Conservation (phyloP, 2,329 filamentous ascomycete genomes). For the Aspergillus tubingensis region DNA sequence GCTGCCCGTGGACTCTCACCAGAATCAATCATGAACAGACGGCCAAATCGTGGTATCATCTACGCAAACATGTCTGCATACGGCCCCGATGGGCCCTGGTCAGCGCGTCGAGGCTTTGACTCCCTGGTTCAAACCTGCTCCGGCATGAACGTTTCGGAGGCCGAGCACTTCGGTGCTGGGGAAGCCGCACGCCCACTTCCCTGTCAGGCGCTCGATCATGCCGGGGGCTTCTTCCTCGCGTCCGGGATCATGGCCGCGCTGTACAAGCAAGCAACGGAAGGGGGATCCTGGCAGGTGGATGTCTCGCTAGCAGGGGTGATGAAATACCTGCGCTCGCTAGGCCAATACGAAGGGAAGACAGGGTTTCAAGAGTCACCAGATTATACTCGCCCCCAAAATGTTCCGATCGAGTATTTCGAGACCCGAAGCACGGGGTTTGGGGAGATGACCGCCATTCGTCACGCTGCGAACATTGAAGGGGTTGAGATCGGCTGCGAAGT, state of each 20-base stretch:
- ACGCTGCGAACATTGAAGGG: constrained; percentile 52
- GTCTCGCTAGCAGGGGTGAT: constrained; percentile 59
- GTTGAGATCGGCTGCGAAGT: constrained; percentile 51
- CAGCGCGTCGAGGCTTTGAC: constrained; percentile 54
- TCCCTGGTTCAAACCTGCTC: constrained; percentile 58
- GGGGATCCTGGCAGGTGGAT: constrained; percentile 55
- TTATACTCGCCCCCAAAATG: constrained; percentile 33
- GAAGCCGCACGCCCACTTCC: constrained; percentile 50
- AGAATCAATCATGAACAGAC: constrained; percentile 41
- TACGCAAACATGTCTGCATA: constrained; percentile 58
- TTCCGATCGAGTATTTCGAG: constrained; percentile 45
- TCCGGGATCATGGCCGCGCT: constrained; percentile 56
- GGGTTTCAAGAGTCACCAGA: constrained; percentile 47
- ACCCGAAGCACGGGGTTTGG: constrained; percentile 51
- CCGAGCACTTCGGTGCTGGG: constrained; percentile 45
- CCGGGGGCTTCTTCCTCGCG: constrained; percentile 57
- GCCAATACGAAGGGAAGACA: constrained; percentile 48
- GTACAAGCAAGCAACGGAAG: constrained; percentile 48
- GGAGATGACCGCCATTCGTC: constrained; percentile 49
- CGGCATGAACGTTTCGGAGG: constrained; percentile 59
- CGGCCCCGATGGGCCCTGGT: constrained; percentile 52
- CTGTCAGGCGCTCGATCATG: constrained; percentile 60
- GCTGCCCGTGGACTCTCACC: constrained; percentile 46
- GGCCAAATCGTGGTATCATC: constrained; percentile 47
- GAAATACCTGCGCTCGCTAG: constrained; percentile 59